Evolutionary conservation across 2,329 filamentous ascomycete genomes (phyloP).

Genomic region (Hypoxylon sp.): DNA sequence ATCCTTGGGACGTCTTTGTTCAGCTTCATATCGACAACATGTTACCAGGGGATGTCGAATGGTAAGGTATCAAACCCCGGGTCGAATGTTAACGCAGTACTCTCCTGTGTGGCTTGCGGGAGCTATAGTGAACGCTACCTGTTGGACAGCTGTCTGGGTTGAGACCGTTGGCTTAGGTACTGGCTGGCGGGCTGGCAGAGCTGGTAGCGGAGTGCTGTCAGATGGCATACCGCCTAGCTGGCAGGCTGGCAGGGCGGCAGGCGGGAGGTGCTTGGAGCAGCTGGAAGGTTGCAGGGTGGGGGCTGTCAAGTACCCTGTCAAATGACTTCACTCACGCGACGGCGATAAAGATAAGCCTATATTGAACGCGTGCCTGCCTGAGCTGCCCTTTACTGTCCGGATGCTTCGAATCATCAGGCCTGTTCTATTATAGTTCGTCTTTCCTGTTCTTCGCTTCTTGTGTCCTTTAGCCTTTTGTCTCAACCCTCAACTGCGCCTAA

Average conservation of each 20-base stretch:
- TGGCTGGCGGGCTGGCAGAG: too few species aligned
- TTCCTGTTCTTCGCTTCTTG: conserved; percentile 4
- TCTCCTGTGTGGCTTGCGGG: not conserved
- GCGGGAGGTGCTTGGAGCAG: too few species aligned
- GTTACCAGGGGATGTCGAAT: not conserved
- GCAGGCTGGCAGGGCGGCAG: too few species aligned
- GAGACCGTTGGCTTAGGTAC: not conserved
- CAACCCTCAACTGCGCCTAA: conserved; percentile 7
- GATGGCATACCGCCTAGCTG: too few species aligned
- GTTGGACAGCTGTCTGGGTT: conserved; percentile 19
- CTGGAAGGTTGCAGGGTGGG: too few species aligned
- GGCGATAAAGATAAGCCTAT: conserved; percentile 31
- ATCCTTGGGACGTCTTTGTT: not conserved
- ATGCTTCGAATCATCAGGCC: conserved; percentile 33
- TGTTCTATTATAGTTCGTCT: conserved; percentile 25
- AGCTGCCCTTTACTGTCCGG: too few species aligned
- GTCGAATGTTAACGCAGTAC: too few species aligned
- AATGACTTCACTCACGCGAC: conserved; percentile 39
- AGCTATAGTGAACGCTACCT: conserved; percentile 11
- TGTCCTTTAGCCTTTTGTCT: conserved; percentile 8
- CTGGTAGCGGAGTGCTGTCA: too few species aligned
- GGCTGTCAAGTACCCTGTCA: conserved; percentile 7
- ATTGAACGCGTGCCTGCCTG: too few species aligned
- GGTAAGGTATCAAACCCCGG: too few species aligned
- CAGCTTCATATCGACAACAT: conserved; percentile 11